Evolutionary conservation across 352 stramenopile genomes (phyloP).

Genomic region (Phytopythium boreale): DNA sequence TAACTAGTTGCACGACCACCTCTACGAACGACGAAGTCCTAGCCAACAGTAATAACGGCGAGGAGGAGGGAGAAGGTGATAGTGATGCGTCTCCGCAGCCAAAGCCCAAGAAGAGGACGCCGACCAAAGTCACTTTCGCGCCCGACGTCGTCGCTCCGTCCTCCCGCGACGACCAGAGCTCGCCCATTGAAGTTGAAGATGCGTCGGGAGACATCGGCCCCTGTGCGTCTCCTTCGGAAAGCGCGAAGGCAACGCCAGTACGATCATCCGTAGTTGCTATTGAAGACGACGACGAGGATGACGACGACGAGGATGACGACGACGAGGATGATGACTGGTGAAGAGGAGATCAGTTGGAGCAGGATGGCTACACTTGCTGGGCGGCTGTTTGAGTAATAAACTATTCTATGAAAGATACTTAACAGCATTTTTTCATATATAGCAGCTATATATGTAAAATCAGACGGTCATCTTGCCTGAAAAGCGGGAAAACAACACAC

Average conservation of each 20-base stretch:
- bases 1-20: not conserved
- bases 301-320: not conserved
- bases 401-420: no score
- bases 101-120: slow-evolving; percentile 14
- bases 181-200: not conserved
- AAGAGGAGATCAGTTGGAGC: not conserved
- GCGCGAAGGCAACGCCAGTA: not conserved
- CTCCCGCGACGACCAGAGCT: not conserved
- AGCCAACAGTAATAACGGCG: not conserved
- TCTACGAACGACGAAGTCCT: not conserved
- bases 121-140: slow-evolving; percentile 20
- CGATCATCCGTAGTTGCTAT: not conserved
- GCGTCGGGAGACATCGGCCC: not conserved
- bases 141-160: slow-evolving; percentile 1
- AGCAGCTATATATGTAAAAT: no score
- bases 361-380: not conserved
- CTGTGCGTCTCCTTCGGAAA: not conserved
- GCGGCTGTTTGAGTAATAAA: not conserved
- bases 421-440: no score
- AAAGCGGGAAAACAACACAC: no score
- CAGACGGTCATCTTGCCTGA: no score
- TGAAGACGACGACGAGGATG: not conserved
- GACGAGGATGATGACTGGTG: slow-evolving; percentile 1
- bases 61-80: slow-evolving; percentile 7
- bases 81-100: not conserved